phyloP scores from a whole-genome alignment of 768 basidiomycete genomes.

The Mycena belliarum region DNA sequence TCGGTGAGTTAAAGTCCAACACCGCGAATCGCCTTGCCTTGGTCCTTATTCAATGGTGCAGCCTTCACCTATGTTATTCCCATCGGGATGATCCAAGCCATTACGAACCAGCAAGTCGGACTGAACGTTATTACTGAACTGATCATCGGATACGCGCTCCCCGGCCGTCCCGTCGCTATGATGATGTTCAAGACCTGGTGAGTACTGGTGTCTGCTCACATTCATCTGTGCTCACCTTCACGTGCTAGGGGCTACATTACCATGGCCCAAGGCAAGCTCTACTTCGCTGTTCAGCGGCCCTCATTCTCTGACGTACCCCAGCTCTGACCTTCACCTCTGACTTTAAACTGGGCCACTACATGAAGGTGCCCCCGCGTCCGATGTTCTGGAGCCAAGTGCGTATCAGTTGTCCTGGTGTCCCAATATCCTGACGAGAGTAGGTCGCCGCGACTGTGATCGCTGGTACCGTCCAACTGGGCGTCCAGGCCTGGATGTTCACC shows the following conservation, averaged over 20 bases:
- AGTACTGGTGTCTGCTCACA: background rate
- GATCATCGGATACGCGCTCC: conserved; percentile 77
- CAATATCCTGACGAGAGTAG: conserved; percentile 30
- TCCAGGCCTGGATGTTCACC: conserved; percentile 66
- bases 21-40: background rate
- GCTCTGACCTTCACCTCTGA: conserved; percentile 61
- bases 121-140: conserved; percentile 74
- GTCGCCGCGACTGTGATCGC: conserved; percentile 58
- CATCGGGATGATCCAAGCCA: conserved; percentile 57
- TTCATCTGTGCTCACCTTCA: background rate
- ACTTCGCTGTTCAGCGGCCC: too few species aligned
- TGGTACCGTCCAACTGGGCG: conserved; percentile 65
- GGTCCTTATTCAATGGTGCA: conserved; percentile 11
- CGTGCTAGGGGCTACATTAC: conserved; percentile 57
- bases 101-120: conserved; percentile 68
- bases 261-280: conserved; percentile 51
- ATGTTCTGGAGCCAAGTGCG: conserved; percentile 47
- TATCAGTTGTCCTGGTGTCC: conserved; percentile 6
- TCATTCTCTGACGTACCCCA: too few species aligned
- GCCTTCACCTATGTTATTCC: conserved; percentile 75
- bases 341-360: conserved; percentile 62
- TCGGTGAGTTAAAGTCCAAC: conserved; percentile 48
- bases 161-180: conserved; percentile 77
- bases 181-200: conserved; percentile 84
- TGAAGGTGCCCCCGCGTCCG: conserved; percentile 61